Conservation (phyloP, 441 rosid species). For the Gossypium gossypioides region DNA sequence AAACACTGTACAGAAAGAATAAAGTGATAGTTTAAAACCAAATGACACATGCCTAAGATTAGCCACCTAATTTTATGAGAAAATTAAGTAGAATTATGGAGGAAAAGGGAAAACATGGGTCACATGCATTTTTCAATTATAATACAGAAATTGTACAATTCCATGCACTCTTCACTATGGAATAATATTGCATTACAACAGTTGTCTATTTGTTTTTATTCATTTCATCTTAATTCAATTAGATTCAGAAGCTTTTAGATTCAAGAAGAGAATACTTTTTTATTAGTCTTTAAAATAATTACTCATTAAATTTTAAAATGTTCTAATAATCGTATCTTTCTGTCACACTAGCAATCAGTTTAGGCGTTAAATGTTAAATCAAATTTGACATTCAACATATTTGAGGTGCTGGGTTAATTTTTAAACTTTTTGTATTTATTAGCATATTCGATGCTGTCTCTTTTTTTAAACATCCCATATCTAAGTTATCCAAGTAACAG, state of each 20-base stretch:
- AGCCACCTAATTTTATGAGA: background rate
- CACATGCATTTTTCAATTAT: background rate
- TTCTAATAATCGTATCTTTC: too few relatives aligned
- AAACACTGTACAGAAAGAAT: background rate
- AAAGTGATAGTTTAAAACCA: background rate
- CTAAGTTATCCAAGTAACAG: too few relatives aligned
- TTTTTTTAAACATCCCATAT: too few relatives aligned
- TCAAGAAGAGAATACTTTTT: background rate
- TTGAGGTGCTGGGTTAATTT: too few relatives aligned
- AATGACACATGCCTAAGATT: background rate
- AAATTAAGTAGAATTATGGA: background rate
- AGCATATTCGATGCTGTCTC: too few relatives aligned
- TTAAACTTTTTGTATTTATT: too few relatives aligned
- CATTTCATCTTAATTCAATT: background rate
- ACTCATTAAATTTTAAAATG: too few relatives aligned
- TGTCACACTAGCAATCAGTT: too few relatives aligned
- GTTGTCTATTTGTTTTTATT: background rate
- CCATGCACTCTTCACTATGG: background rate
- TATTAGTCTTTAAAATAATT: background rate
- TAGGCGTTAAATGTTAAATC: too few relatives aligned
- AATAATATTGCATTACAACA: background rate
- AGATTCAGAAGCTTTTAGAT: background rate
- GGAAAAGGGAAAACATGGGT: background rate
- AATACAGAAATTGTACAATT: background rate
- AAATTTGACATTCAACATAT: too few relatives aligned